Conservation (phyloP, 1,139 yeast species). For the Hyphopichia fennica region DNA sequence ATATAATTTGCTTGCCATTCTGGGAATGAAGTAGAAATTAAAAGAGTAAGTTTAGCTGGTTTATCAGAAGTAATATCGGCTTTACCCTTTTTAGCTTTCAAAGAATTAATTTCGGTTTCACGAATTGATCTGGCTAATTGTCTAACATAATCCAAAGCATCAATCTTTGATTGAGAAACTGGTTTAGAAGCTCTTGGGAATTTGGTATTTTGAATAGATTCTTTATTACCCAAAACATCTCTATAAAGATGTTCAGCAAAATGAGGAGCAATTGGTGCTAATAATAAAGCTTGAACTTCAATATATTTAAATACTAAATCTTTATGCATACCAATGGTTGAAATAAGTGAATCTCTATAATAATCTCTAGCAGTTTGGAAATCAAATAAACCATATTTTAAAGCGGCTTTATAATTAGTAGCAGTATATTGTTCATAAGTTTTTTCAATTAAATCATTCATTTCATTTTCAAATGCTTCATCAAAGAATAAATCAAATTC, state of each 20-base stretch:
- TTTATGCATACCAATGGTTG: constrained; percentile 70
- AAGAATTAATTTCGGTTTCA: constrained; percentile 84
- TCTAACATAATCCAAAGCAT: constrained; percentile 78
- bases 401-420: constrained; percentile 84
- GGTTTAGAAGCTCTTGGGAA: constrained; percentile 79
- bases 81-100: constrained; percentile 89
- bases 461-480: constrained; percentile 87
- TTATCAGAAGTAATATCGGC: constrained; percentile 68
- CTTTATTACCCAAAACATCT: constrained; percentile 65
- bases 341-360: constrained; percentile 78
- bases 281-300: constrained; percentile 77
- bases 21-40: constrained; percentile 82
- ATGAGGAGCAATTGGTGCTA: constrained; percentile 95
- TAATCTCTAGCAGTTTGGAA: constrained; percentile 94
- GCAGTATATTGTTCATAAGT: constrained; percentile 67
- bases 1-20: constrained; percentile 94
- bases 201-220: constrained; percentile 66
- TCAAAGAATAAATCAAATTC: constrained; percentile 72
- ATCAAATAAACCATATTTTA: constrained; percentile 89
- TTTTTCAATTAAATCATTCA: constrained; percentile 77
- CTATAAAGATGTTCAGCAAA: constrained; percentile 88
- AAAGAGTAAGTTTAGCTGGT: constrained; percentile 73
- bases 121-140: constrained; percentile 78
- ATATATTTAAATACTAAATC: constrained; percentile 81
- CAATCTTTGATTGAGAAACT: constrained; percentile 58